Base-by-base conservation (phyloP, 139 green algal genomes). In the Tetradesmus lagerheimii region DNA sequence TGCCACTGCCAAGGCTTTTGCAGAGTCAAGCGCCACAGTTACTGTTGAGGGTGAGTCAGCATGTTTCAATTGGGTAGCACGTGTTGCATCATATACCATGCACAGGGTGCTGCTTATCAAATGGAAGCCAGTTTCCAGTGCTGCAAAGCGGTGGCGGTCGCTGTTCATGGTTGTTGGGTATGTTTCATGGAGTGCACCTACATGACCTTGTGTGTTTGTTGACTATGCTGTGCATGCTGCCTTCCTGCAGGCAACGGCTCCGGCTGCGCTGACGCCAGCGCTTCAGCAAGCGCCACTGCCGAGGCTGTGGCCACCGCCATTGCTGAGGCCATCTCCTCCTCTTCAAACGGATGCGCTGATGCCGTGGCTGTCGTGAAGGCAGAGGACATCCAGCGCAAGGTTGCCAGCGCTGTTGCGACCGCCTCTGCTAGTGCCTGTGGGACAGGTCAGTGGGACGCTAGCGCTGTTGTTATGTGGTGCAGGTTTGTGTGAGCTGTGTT, bases 311-410 rank as follows among this genome's bases (percentile, higher is more conserved):
- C 83, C 4, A 79, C 18, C 15, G 83, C 83, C 29, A 38, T 39
- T 39, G 83, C 83, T 41, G 53, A 89, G 8, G 83, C 83, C 3
- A 76, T 89, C 53, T 45, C 83, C 81, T 45, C 35, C 45, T 45
- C 83, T 31, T 62, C 83, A 29, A 89, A 89, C 29, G 83, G 83
- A 23, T 89, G 83, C 27, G 62, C 83, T 66, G 50, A 25, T n/a
- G 83, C 83, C 43, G 27, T 62, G 11, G 57, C 83, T 66, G 83
- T 64, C 53, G 62, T 45, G 34, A 89, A 89, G 34, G 34, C 83
- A 3, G 20, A 50, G 5, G 41, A 57, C 38, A 38, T 89, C 18
- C 62, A 89, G 83, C 43, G 74, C 20, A 45, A 27, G 23, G 25
- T 89, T 23, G 83, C 83, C 37, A 80, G 20, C 5, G 83, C 83